phyloP scores from a whole-genome alignment of 1,284 basidiomycete genomes.

The Exobasidium rhododendri region DNA sequence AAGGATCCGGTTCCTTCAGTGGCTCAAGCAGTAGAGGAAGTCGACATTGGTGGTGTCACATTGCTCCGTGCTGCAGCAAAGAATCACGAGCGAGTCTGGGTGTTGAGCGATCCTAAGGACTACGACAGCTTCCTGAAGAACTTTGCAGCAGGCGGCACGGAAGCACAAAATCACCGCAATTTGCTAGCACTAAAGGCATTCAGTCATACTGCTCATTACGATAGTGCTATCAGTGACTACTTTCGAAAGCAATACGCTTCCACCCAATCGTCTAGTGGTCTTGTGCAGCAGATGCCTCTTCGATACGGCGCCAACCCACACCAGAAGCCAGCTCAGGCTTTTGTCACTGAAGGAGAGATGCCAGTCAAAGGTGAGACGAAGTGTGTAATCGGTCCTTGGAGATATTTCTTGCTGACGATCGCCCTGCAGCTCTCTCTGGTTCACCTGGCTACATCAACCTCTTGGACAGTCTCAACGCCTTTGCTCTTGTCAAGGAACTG shows the following conservation, averaged over 20 bases:
- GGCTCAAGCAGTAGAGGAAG: conserved; percentile 90
- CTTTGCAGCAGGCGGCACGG: conserved; percentile 60
- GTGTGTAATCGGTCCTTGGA: not conserved
- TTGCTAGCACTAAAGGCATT: conserved; percentile 94
- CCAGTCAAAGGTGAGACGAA: conserved; percentile 77
- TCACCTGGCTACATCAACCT: conserved; percentile 99
- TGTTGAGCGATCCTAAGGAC: conserved; percentile 91
- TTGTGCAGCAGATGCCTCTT: conserved; percentile 66
- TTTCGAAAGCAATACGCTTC: conserved; percentile 94
- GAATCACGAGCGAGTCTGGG: conserved; percentile 73
- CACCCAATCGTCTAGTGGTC: conserved; percentile 56
- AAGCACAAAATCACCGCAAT: conserved; percentile 67
- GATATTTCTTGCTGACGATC: conserved; percentile 25
- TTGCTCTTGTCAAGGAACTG: conserved; percentile 91
- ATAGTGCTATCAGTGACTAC: conserved; percentile 92
- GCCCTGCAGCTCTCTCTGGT: conserved; percentile 71
- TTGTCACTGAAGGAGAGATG: conserved; percentile 80
- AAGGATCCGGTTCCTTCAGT: conserved; percentile 82
- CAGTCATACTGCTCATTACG: conserved; percentile 90
- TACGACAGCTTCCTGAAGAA: conserved; percentile 78
- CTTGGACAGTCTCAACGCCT: conserved; percentile 96
- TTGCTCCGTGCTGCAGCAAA: conserved; percentile 96
- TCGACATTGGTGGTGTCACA: conserved; percentile 98
- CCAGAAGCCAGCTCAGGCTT: conserved; percentile 97
- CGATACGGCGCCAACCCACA: conserved; percentile 98